Percentiles rank a stretch among this genome's conserved stretches.
Evolutionary conservation across 2,329 filamentous ascomycete genomes (phyloP).

Genomic region (Pseudogymnoascus sp.): DNA sequence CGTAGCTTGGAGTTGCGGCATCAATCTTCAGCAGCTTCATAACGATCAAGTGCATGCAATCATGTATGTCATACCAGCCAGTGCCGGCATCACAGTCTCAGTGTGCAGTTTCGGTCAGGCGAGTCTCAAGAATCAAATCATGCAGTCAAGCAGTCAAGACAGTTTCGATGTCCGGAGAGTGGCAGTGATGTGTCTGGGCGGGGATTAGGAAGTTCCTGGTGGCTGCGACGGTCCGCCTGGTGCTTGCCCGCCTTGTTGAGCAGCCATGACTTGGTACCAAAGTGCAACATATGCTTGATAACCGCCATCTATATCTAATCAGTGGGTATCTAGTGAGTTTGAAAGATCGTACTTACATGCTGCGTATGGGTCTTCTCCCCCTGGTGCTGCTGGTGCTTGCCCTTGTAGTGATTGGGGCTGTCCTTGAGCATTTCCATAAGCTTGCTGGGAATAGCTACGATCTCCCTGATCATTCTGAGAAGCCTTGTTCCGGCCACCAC

Average conservation of each 20-base stretch:
- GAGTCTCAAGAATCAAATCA: slow-evolving; percentile 24
- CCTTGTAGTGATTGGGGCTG: slow-evolving; percentile 37
- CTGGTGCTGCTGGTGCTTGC: slow-evolving; percentile 36
- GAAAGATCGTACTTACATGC: slow-evolving; percentile 46
- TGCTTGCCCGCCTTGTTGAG: slow-evolving; percentile 36
- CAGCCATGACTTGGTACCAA: slow-evolving; percentile 65
- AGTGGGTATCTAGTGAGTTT: slow-evolving; percentile 23
- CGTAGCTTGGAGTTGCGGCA: slow-evolving; percentile 6
- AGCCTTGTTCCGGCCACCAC: slow-evolving; percentile 36
- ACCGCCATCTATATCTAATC: slow-evolving; percentile 52
- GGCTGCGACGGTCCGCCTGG: slow-evolving; percentile 32
- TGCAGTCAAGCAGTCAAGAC: slow-evolving; percentile 28
- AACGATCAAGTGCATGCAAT: slow-evolving; percentile 16
- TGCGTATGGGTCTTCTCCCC: slow-evolving; percentile 61
- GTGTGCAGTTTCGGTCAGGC: slow-evolving; percentile 10
- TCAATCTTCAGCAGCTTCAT: slow-evolving; percentile 8
- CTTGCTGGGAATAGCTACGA: slow-evolving; percentile 42
- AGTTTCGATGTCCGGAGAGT: slow-evolving; percentile 22
- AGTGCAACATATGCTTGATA: slow-evolving; percentile 72
- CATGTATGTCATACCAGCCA: slow-evolving; percentile 19
- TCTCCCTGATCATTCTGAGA: slow-evolving; percentile 47
- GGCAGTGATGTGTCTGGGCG: slow-evolving; percentile 15
- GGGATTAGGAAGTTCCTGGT: slow-evolving; percentile 31
- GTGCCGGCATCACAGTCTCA: slow-evolving; percentile 11
- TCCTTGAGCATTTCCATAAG: slow-evolving; percentile 32